Evolutionary conservation across 2,329 filamentous ascomycete species (phyloP), one percentile per base, ranked within the genome.

Genomic region (Colletotrichum theobromicola): DNA sequence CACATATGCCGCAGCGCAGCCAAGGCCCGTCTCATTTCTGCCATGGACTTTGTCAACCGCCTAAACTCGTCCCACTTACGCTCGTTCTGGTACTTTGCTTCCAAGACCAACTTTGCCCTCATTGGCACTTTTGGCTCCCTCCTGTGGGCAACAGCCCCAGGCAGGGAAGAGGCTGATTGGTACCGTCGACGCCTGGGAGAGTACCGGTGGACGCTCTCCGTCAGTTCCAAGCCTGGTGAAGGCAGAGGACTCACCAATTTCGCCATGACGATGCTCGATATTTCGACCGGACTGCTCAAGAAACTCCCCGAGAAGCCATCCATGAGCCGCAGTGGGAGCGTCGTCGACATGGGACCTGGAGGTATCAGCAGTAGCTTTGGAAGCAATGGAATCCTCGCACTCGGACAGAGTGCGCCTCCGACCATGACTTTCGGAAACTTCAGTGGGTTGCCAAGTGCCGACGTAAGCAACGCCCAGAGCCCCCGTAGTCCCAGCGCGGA

Each of bases 31-130:
- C 90, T 98, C 37, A 98, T 98, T 81, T 97, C 94, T 26, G 95
- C 96, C 77, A 98, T 98, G 94, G 96, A 98, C 82, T 98, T 98
- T 84, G 95, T 98, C 79, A 98, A 98, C 84, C 93, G 96, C 1
- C 90, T 98, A 35, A 95, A 94, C 58, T 95, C 95, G 1, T 91
- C 93, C 42, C 96, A 98, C 79, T 89, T 98, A 34, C 92, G 93
- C n/a, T 91, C 95, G 0, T 98, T 98, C 85, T 98, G 96, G 96
- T 96, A 94, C 81, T 96, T 96, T 81, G 93, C 94, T 3, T 95
- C 93, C 53, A 94, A 95, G 80, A 94, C 94, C 46, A 98, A 98
- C 84, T 98, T 98, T 84, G 96, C 96, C 0, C 89, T 98, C 13
- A 98, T 98, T 79, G 96, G 95, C 70, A 98, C 96, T 0, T 98